Evolutionary conservation across 192 early-diverging fungal genomes (phyloP).

Genomic region (Coemansia sp.): DNA sequence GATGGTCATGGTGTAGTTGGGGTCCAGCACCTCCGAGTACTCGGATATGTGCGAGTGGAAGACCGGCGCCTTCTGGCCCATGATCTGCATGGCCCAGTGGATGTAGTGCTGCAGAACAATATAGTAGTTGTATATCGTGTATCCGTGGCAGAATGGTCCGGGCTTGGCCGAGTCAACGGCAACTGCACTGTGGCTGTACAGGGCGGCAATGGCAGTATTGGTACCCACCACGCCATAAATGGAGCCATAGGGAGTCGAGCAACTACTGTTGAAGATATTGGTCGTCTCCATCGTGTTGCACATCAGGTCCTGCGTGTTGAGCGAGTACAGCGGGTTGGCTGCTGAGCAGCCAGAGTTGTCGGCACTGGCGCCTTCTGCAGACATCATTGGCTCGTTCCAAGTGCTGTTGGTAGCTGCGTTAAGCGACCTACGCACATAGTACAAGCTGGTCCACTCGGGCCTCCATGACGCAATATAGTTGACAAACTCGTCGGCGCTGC

Average conservation of each 20-base stretch:
- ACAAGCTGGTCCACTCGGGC: slow-evolving; percentile 35
- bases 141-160: slow-evolving; percentile 8
- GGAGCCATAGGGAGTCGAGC: slow-evolving; percentile 32
- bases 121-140: slow-evolving; percentile 36
- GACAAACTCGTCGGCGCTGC: slow-evolving; percentile 22
- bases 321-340: slow-evolving; percentile 21
- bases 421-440: slow-evolving; percentile 35
- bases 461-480: slow-evolving; percentile 50
- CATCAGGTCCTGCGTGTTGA: slow-evolving; percentile 34
- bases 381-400: slow-evolving; percentile 26
- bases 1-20: slow-evolving; percentile 33
- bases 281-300: slow-evolving; percentile 30
- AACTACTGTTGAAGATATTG: slow-evolving; percentile 22
- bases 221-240: slow-evolving; percentile 24
- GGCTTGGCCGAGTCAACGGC: background rate
- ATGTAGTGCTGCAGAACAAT: slow-evolving; percentile 44
- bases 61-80: slow-evolving; percentile 24
- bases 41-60: slow-evolving; percentile 31
- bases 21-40: slow-evolving; percentile 32
- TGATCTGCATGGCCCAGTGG: slow-evolving; percentile 39
- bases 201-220: slow-evolving; percentile 34
- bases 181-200: slow-evolving; percentile 46
- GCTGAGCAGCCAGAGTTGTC: slow-evolving; percentile 10
- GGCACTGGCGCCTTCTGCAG: slow-evolving; percentile 3
- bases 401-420: background rate